phyloP scores from a whole-genome alignment of 2,329 filamentous ascomycete species.

The Amphichorda felina region DNA sequence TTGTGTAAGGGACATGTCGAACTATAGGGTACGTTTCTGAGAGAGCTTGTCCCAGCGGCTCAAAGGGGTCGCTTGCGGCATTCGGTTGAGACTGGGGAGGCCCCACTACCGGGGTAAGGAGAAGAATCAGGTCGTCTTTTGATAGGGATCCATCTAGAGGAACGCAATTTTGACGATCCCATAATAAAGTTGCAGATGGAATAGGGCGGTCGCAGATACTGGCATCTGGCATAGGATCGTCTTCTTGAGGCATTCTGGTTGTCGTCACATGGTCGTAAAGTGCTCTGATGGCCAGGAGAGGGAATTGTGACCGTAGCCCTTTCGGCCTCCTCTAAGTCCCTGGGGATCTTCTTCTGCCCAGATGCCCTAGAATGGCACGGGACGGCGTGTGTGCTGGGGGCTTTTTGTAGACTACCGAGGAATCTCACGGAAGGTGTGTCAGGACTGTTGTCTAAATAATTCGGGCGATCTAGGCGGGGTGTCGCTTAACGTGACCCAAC shows the following conservation, averaged over 20 bases:
- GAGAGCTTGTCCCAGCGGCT: slow-evolving; percentile 54
- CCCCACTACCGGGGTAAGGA: slow-evolving; percentile 45
- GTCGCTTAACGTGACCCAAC: too few species aligned
- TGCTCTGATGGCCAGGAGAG: too few species aligned
- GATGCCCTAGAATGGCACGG: too few species aligned
- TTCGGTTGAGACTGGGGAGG: slow-evolving; percentile 27
- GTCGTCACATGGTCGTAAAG: neutral
- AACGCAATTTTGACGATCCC: slow-evolving; percentile 32
- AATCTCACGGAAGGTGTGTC: too few species aligned
- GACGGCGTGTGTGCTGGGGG: too few species aligned
- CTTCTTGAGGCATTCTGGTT: slow-evolving; percentile 2
- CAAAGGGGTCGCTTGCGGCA: slow-evolving; percentile 54
- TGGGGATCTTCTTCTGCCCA: too few species aligned
- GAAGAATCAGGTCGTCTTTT: slow-evolving; percentile 43
- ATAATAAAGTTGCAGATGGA: slow-evolving; percentile 17
- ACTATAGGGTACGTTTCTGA: slow-evolving; percentile 47
- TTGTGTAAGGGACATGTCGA: slow-evolving; percentile 61
- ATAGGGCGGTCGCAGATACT: slow-evolving; percentile 4
- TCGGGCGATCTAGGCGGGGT: too few species aligned
- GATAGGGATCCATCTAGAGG: slow-evolving; percentile 32
- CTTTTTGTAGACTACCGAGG: too few species aligned
- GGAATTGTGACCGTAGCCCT: too few species aligned
- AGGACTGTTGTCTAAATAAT: too few species aligned
- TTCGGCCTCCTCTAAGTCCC: too few species aligned
- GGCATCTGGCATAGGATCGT: neutral